phyloP scores from a whole-genome alignment of 2,329 filamentous ascomycete species.

The Phialophora macrospora region DNA sequence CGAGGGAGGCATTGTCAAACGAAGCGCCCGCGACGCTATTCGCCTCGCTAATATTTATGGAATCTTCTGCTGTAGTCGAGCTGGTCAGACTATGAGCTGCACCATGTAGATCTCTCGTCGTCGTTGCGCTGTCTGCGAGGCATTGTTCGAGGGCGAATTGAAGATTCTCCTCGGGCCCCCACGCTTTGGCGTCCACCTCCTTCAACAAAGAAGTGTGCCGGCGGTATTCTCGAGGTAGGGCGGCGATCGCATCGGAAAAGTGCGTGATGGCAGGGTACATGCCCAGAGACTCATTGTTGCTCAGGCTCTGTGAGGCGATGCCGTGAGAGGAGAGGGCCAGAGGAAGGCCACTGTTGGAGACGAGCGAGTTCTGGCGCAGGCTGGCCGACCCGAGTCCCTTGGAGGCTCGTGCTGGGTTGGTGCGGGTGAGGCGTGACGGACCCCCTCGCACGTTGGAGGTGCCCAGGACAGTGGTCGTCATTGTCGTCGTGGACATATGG shows the following conservation, averaged over 20 bases:
- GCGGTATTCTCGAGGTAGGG: conserved; percentile 91
- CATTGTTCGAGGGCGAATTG: conserved; percentile 70
- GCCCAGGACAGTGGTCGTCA: conserved; percentile 36
- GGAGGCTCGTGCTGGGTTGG: conserved; percentile 56
- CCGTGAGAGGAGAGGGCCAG: conserved; percentile 35
- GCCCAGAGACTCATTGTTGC: conserved; percentile 47
- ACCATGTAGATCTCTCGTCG: conserved; percentile 12
- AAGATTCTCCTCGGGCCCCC: conserved; percentile 81
- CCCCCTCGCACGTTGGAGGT: conserved; percentile 39
- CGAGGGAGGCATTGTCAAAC: conserved; percentile 35
- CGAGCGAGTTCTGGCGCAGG: conserved; percentile 43
- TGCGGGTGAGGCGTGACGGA: conserved; percentile 52
- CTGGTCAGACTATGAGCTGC: conserved; percentile 27
- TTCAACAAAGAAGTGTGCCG: conserved; percentile 94
- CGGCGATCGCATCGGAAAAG: conserved; percentile 90
- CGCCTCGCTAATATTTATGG: conserved; percentile 27
- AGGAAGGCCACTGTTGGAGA: conserved; percentile 41
- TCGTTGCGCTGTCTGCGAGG: conserved; percentile 28
- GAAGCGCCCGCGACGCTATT: conserved; percentile 34
- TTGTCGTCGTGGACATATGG: conserved; percentile 37
- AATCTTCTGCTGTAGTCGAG: conserved; percentile 29
- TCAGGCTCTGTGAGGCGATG: conserved; percentile 18
- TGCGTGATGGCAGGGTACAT: conserved; percentile 71
- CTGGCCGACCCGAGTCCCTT: conserved; percentile 50
- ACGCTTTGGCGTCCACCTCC: conserved; percentile 97